Conservation (phyloP, 345 rosid species). For the Eucalyptus decipiens region DNA sequence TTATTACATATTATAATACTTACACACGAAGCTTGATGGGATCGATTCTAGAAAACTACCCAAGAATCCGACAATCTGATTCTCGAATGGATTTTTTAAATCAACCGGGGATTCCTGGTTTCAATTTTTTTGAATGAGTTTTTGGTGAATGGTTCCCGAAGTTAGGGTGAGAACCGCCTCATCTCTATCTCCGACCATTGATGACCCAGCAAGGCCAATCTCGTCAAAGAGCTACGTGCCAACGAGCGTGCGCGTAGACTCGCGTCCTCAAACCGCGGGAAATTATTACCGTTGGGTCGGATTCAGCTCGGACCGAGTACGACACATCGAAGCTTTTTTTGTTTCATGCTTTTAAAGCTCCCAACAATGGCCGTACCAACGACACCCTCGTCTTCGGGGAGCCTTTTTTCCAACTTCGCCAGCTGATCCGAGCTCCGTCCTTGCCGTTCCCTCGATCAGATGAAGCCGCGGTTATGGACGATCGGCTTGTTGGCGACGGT, state of each 20-base stretch:
- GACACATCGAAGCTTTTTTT: neutral
- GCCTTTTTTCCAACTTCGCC: no score
- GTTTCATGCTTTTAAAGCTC: neutral
- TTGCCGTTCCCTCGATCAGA: neutral
- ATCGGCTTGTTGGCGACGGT: neutral
- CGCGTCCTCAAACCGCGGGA: neutral
- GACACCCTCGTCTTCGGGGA: neutral
- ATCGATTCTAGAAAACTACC: no score
- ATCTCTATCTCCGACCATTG: no score
- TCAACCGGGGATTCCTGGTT: no score
- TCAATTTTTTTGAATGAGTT: no score
- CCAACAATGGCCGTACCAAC: neutral
- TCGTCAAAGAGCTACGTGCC: neutral
- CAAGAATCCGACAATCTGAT: no score
- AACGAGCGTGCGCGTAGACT: neutral
- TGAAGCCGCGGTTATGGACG: slow-evolving; percentile 2
- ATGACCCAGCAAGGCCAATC: neutral
- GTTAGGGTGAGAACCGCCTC: no score
- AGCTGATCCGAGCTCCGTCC: neutral
- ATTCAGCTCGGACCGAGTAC: neutral
- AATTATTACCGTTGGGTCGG: neutral
- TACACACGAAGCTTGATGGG: rapidly evolving
- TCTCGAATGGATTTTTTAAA: rapidly evolving
- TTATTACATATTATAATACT: no score
- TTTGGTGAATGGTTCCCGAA: no score